Conservation (phyloP, 768 basidiomycete species). For the Brasilioporus rufonigricans region DNA sequence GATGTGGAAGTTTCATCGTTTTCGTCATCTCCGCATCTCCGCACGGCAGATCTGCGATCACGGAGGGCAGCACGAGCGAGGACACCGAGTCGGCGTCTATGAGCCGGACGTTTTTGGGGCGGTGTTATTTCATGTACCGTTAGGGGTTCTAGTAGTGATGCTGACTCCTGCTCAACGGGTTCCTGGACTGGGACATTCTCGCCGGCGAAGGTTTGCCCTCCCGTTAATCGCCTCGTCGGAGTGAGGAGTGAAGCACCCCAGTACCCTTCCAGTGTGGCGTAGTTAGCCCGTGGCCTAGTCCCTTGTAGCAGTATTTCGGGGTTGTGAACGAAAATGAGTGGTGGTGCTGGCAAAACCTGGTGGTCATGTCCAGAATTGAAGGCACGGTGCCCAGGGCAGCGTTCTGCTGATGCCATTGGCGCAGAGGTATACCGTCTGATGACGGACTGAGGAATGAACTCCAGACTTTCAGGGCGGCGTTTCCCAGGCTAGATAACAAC, state of each 20-base stretch:
- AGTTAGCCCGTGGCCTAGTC: constrained; percentile 1
- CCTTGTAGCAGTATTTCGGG: neutral
- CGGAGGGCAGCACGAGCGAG: constrained; percentile 24
- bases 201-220: neutral
- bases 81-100: constrained; percentile 13
- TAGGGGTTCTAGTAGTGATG: neutral
- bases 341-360: neutral
- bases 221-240: neutral
- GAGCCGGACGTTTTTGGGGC: neutral
- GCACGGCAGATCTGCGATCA: constrained; percentile 8
- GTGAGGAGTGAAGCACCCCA: constrained; percentile 2
- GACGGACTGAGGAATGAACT: constrained; percentile 28
- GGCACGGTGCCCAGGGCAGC: neutral
- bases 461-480: constrained; percentile 21
- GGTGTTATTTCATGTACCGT: neutral
- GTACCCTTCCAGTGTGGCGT: neutral
- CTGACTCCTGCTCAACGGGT: neutral
- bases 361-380: neutral
- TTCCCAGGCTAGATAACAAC: constrained; percentile 1
- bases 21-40: neutral
- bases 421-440: constrained; percentile 21
- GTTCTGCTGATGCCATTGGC: neutral
- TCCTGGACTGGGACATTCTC: neutral
- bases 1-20: constrained; percentile 9
- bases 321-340: neutral